Evolutionary conservation across 768 basidiomycete species (phyloP).

Genomic region (Leccinum subtestaceum): DNA sequence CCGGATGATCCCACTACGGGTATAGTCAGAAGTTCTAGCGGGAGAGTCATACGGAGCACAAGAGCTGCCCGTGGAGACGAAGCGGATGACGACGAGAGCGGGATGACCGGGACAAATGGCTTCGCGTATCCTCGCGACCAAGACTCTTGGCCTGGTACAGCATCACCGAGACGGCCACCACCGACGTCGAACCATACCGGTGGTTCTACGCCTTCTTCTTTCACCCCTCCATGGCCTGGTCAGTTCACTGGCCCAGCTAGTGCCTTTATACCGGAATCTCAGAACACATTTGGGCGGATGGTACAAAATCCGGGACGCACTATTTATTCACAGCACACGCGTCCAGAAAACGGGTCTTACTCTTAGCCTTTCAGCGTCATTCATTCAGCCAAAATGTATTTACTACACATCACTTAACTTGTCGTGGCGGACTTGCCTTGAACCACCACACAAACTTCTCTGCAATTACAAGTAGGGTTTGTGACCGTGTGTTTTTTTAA

Average conservation of each 20-base stretch:
- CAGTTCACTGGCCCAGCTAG: constrained; percentile 50
- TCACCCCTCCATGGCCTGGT: constrained; percentile 31
- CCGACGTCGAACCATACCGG: constrained; percentile 17
- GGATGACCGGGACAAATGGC: constrained; percentile 21
- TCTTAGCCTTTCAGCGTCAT: constrained; percentile 16
- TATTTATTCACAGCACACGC: constrained; percentile 55
- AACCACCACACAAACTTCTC: neutral
- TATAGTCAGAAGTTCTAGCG: constrained; percentile 30
- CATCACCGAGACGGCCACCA: constrained; percentile 22
- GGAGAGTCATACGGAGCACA: constrained; percentile 31
- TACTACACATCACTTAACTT: constrained; percentile 22
- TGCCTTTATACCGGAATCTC: constrained; percentile 46
- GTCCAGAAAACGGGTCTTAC: constrained; percentile 33
- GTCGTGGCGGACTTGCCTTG: neutral
- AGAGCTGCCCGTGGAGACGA: constrained; percentile 28
- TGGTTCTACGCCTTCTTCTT: constrained; percentile 20
- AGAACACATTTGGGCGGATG: constrained; percentile 37
- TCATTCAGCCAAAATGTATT: constrained; percentile 19
- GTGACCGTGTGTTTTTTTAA: neutral
- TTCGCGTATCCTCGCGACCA: constrained; percentile 15
- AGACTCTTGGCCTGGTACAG: constrained; percentile 26
- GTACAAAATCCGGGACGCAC: constrained; percentile 57
- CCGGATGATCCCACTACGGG: constrained; percentile 20
- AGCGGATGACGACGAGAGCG: constrained; percentile 23
- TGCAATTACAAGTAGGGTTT: neutral